Evolutionary conservation across 2,329 filamentous ascomycete species (phyloP).

Genomic region (Periconia sp.): DNA sequence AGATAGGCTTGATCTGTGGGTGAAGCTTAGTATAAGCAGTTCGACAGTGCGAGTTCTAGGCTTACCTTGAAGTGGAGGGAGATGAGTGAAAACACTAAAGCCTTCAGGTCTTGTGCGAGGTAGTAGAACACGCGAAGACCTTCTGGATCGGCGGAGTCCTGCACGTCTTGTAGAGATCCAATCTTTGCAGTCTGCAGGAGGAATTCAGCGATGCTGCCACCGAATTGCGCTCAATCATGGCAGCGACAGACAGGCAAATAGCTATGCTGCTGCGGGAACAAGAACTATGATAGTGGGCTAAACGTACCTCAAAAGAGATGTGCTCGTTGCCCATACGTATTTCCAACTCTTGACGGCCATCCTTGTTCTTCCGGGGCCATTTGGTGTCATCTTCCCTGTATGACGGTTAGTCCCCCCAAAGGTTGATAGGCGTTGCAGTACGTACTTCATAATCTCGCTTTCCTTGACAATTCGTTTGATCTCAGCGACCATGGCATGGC

Average conservation of each 20-base stretch:
- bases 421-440: not conserved
- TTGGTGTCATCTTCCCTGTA: slow-evolving; percentile 93
- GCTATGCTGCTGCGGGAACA: not conserved
- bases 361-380: slow-evolving; percentile 99
- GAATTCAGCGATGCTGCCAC: too few species aligned
- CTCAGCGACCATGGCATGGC: slow-evolving; percentile 85
- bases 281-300: not conserved
- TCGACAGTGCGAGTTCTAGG: not conserved
- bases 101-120: slow-evolving; percentile 95
- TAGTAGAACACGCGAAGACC: slow-evolving; percentile 98
- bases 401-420: not conserved
- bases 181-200: slow-evolving; percentile 87
- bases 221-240: too few species aligned
- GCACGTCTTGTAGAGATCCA: slow-evolving; percentile 94
- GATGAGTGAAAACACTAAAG: slow-evolving; percentile 94
- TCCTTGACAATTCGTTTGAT: slow-evolving; percentile 97
- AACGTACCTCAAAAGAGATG: slow-evolving; percentile 90
- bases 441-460: slow-evolving; percentile 95
- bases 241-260: too few species aligned
- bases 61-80: slow-evolving; percentile 91
- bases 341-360: slow-evolving; percentile 94
- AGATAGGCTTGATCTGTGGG: slow-evolving; percentile 73
- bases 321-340: slow-evolving; percentile 93
- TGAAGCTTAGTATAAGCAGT: slow-evolving; percentile 11
- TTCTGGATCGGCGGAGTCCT: slow-evolving; percentile 93